Percentiles rank a stretch among this genome's conserved stretches.
phyloP scores from a whole-genome alignment of 176 grass and related monocot genomes.

The Phyllostachys edulis region DNA sequence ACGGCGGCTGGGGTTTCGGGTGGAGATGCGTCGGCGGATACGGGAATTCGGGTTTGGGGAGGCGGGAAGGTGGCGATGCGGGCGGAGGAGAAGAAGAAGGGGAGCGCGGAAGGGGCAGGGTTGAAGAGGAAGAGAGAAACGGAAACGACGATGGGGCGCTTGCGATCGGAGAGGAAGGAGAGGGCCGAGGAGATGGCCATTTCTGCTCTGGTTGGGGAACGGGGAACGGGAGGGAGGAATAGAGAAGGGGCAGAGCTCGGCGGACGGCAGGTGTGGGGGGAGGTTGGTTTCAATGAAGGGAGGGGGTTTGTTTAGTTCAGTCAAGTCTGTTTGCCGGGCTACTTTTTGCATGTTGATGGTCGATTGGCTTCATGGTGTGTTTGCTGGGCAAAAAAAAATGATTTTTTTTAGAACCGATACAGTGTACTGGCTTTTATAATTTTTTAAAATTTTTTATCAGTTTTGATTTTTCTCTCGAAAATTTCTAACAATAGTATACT shows the following conservation, averaged over 20 bases:
- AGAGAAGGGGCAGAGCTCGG: background rate
- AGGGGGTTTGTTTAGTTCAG: no score
- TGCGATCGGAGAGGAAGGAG: conserved; percentile 52
- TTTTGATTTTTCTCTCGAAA: no score
- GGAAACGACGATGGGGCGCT: conserved; percentile 35
- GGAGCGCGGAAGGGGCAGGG: conserved; percentile 22
- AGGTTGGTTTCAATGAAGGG: background rate
- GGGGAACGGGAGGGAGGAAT: background rate
- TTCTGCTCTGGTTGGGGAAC: background rate
- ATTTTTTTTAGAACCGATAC: no score
- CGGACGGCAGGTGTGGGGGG: background rate
- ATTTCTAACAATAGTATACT: no score
- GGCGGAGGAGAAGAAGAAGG: conserved; percentile 33
- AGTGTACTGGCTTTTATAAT: no score
- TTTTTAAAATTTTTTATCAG: no score
- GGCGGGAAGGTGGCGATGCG: background rate
- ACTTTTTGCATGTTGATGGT: no score
- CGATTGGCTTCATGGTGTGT: no score
- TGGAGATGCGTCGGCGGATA: conserved; percentile 13
- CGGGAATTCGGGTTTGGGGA: background rate
- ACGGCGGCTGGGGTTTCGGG: background rate
- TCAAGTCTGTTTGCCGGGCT: no score
- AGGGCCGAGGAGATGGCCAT: conserved; percentile 52
- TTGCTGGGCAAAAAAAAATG: no score
- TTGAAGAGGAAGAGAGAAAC: conserved; percentile 48